phyloP scores from a whole-genome alignment of 1,284 basidiomycete genomes.

The Cystobasidium sp. region DNA sequence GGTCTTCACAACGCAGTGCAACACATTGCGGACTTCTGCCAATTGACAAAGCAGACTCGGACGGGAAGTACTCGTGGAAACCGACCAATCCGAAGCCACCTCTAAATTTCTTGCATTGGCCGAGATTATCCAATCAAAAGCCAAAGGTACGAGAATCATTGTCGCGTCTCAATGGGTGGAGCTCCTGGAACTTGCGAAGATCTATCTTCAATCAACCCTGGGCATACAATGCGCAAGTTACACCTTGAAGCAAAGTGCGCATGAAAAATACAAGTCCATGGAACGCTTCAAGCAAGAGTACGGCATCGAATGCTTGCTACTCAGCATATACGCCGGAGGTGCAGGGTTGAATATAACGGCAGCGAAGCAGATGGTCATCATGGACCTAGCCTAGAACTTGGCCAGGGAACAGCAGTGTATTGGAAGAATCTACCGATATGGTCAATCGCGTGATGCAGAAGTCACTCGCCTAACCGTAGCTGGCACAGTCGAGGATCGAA shows the following conservation, averaged over 20 bases:
- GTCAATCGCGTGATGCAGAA: slow-evolving; percentile 70
- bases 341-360: slow-evolving; percentile 82
- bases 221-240: background rate
- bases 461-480: background rate
- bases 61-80: too few species aligned
- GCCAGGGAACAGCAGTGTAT: slow-evolving; percentile 94
- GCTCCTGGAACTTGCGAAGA: too few species aligned
- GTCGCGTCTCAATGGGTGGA: too few species aligned
- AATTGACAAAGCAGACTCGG: too few species aligned
- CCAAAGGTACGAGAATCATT: too few species aligned
- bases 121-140: too few species aligned
- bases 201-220: too few species aligned
- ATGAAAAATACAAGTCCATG: too few species aligned
- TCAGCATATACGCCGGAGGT: slow-evolving; percentile 95
- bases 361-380: slow-evolving; percentile 76
- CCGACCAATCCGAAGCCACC: too few species aligned
- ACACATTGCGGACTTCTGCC: too few species aligned
- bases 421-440: slow-evolving; percentile 95
- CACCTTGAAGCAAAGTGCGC: background rate
- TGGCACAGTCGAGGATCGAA: background rate
- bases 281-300: slow-evolving; percentile 2
- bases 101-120: too few species aligned
- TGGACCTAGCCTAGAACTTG: slow-evolving; percentile 96
- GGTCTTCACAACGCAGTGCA: too few species aligned
- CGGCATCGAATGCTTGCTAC: slow-evolving; percentile 71